A percentile compares a stretch with the other conserved stretches of the same genome.
Evolutionary conservation across 176 grass and related monocot genomes (phyloP).

Genomic region (Saccharum spontaneum): DNA sequence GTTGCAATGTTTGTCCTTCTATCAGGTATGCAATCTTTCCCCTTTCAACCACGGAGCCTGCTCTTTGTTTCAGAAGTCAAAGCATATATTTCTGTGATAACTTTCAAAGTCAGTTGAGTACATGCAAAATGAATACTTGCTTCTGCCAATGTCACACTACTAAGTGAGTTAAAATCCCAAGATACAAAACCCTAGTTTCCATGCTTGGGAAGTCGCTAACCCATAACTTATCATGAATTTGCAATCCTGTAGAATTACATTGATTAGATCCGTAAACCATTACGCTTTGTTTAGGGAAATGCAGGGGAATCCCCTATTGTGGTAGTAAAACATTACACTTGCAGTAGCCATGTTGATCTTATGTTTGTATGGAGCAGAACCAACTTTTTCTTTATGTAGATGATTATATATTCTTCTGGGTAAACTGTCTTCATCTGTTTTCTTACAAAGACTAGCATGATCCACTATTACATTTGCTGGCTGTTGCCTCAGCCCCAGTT

Average conservation of each 20-base stretch:
- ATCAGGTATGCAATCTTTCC: constrained; percentile 60
- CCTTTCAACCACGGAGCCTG: not conserved
- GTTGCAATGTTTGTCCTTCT: constrained; percentile 94
- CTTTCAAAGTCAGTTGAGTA: constrained; percentile 27
- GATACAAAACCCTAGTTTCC: not conserved
- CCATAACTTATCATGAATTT: not conserved
- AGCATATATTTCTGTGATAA: constrained; percentile 12
- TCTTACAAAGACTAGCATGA: constrained; percentile 15
- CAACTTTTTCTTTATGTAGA: not conserved
- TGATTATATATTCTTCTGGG: constrained; percentile 23
- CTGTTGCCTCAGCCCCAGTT: constrained; percentile 15
- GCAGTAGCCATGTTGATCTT: constrained; percentile 10
- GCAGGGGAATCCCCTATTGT: not conserved
- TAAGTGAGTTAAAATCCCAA: not conserved
- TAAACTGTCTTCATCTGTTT: constrained; percentile 1
- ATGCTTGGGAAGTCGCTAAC: not conserved
- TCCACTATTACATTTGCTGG: not conserved
- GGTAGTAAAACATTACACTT: not conserved
- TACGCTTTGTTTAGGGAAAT: not conserved
- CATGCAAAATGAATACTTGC: constrained; percentile 31
- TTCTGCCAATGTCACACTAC: constrained; percentile 3
- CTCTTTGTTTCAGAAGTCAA: constrained; percentile 21
- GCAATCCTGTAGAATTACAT: not conserved
- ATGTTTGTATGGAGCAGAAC: not conserved
- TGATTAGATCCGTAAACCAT: not conserved